Evolutionary conservation across 1,284 basidiomycete species (phyloP).

Genomic region (Boletus sp.): DNA sequence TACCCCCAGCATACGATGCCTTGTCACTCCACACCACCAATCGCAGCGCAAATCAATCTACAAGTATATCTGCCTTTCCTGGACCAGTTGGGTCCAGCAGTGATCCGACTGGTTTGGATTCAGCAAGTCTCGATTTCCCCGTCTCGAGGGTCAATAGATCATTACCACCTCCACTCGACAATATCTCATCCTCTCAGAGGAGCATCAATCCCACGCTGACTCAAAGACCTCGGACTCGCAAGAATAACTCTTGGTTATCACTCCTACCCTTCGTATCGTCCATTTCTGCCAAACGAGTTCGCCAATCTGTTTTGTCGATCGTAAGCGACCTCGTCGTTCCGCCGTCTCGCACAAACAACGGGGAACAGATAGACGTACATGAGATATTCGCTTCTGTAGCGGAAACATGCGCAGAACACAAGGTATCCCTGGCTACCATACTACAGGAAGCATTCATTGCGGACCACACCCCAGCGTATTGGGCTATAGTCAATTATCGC

Average conservation of each 20-base stretch:
- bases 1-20: constrained; percentile 22
- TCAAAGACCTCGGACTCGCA: constrained; percentile 4
- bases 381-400: constrained; percentile 43
- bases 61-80: background rate
- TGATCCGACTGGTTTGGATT: background rate
- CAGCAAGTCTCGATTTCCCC: background rate
- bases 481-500: constrained; percentile 64
- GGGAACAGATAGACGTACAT: constrained; percentile 3
- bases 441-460: constrained; percentile 61
- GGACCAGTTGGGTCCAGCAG: background rate
- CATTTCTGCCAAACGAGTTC: constrained; percentile 38
- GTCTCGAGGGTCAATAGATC: background rate
- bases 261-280: constrained; percentile 32
- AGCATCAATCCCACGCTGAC: background rate
- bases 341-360: background rate
- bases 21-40: constrained; percentile 7
- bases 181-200: background rate
- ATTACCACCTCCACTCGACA: background rate
- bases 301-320: constrained; percentile 41
- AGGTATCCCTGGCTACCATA: constrained; percentile 42
- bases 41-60: background rate
- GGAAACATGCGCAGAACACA: constrained; percentile 41
- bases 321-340: constrained; percentile 44
- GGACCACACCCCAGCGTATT: constrained; percentile 63
- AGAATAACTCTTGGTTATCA: constrained; percentile 29